Percentiles rank a stretch among this genome's conserved stretches.
Conservation (phyloP, 140 eudicot genomes). For the Cichorium intybus region DNA sequence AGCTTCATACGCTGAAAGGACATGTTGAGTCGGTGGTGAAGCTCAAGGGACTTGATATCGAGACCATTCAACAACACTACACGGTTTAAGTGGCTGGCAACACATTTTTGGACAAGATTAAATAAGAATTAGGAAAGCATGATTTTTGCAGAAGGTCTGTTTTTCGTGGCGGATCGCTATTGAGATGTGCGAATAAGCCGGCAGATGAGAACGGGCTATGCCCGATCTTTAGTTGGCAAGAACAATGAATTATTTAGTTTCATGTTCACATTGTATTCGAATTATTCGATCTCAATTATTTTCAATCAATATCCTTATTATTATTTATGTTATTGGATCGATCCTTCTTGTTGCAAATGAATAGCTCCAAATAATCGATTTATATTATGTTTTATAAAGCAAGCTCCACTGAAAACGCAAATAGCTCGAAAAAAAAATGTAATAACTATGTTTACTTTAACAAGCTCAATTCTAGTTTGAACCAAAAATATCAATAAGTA, state of each 20-base stretch:
- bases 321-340: not conserved
- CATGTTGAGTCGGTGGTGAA: constrained; percentile 86
- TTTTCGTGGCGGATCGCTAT: constrained; percentile 28
- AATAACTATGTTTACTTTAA: too few relatives aligned
- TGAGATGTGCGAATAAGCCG: constrained; percentile 44
- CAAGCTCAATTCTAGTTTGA: too few relatives aligned
- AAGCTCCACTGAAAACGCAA: too few relatives aligned
- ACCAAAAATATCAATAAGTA: too few relatives aligned
- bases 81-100: constrained; percentile 43
- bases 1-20: constrained; percentile 82
- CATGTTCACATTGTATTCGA: constrained; percentile 25
- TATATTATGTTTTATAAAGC: too few relatives aligned
- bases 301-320: constrained; percentile 1
- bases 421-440: too few relatives aligned
- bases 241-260: constrained; percentile 17
- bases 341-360: not conserved
- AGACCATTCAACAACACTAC: constrained; percentile 73
- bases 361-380: too few relatives aligned
- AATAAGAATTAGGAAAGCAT: constrained; percentile 43
- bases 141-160: constrained; percentile 33
- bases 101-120: constrained; percentile 21
- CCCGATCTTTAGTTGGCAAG: constrained; percentile 31
- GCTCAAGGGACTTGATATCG: constrained; percentile 92
- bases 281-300: constrained; percentile 7
- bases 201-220: constrained; percentile 29